Conservation (phyloP, 177 flowering plant genomes). For the Tripterygium wilfordii region DNA sequence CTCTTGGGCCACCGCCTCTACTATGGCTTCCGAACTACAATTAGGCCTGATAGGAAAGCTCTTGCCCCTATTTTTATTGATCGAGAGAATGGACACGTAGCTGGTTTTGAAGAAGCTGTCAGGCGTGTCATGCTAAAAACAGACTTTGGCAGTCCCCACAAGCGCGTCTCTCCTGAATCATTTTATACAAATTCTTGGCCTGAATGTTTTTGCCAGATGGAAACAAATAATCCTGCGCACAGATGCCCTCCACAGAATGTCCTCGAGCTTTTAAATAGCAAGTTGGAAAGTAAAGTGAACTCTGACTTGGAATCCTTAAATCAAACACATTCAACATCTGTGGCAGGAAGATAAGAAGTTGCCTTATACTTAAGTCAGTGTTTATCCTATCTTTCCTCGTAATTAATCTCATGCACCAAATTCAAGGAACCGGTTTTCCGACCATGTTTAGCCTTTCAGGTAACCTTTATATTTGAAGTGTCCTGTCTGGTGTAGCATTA, state of each 20-base stretch:
- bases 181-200: slow-evolving; percentile 98
- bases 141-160: slow-evolving; percentile 86
- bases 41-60: slow-evolving; percentile 84
- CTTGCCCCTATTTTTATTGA: slow-evolving; percentile 80
- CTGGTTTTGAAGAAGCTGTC: slow-evolving; percentile 80
- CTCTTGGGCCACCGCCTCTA: slow-evolving; percentile 94
- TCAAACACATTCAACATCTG: slow-evolving; percentile 19
- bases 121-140: slow-evolving; percentile 64
- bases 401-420: background rate
- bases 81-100: slow-evolving; percentile 58
- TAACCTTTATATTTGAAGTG: background rate
- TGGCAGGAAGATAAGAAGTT: slow-evolving; percentile 9
- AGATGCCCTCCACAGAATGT: slow-evolving; percentile 76
- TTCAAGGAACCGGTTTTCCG: slow-evolving; percentile 1
- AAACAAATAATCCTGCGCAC: slow-evolving; percentile 59
- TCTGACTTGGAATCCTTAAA: slow-evolving; percentile 17
- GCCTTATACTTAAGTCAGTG: background rate
- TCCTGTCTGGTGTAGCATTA: too few species aligned
- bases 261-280: slow-evolving; percentile 48
- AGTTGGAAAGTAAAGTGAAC: slow-evolving; percentile 29
- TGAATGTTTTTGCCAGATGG: slow-evolving; percentile 84
- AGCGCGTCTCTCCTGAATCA: slow-evolving; percentile 78
- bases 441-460: slow-evolving; percentile 4
- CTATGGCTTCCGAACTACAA: slow-evolving; percentile 85
- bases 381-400: background rate